Percentiles rank a stretch among this genome's conserved stretches.
Evolutionary conservation across 2,329 filamentous ascomycete genomes (phyloP).

Genomic region (Nannizzia gypsea): DNA sequence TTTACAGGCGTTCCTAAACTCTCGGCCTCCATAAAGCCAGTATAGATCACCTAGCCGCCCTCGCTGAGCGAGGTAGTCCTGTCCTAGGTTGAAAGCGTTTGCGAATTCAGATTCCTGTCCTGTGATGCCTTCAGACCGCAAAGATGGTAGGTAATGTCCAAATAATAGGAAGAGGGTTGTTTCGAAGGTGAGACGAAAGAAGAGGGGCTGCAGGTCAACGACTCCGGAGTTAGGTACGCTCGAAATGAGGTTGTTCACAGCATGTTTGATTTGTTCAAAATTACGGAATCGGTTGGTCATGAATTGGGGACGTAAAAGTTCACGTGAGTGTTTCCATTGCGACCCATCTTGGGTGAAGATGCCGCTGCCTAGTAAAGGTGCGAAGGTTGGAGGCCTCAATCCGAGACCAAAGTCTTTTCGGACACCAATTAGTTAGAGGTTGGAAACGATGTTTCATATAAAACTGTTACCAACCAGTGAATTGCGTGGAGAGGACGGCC

Average conservation of each 20-base stretch:
- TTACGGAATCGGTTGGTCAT: conserved; percentile 42
- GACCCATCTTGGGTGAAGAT: conserved; percentile 41
- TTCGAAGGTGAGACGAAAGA: conserved; percentile 60
- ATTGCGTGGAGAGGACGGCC: conserved; percentile 11
- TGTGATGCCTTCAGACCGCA: not conserved
- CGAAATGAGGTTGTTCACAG: conserved; percentile 46
- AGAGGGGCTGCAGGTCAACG: conserved; percentile 49
- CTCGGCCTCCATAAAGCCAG: conserved; percentile 21
- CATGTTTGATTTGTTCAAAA: conserved; percentile 46
- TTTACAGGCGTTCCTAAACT: conserved; percentile 22
- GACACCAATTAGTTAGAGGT: not conserved
- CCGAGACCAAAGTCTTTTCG: not conserved
- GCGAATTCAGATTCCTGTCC: conserved; percentile 14
- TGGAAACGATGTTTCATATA: not conserved
- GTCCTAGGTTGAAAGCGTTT: conserved; percentile 17
- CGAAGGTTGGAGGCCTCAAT: not conserved
- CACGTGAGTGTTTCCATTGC: conserved; percentile 30
- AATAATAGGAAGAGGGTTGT: conserved; percentile 69
- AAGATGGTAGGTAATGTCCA: conserved; percentile 31
- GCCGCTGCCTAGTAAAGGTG: conserved; percentile 32
- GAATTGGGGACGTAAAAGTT: conserved; percentile 39
- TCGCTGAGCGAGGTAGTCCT: conserved; percentile 18
- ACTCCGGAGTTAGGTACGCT: conserved; percentile 42
- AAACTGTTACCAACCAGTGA: conserved; percentile 1
- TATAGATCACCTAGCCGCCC: conserved; percentile 23